Evolutionary conservation across 495 filamentous ascomycete species (phyloP), one percentile per base, ranked within the genome.

Genomic region (Hypomontagnella submonticulosa): DNA sequence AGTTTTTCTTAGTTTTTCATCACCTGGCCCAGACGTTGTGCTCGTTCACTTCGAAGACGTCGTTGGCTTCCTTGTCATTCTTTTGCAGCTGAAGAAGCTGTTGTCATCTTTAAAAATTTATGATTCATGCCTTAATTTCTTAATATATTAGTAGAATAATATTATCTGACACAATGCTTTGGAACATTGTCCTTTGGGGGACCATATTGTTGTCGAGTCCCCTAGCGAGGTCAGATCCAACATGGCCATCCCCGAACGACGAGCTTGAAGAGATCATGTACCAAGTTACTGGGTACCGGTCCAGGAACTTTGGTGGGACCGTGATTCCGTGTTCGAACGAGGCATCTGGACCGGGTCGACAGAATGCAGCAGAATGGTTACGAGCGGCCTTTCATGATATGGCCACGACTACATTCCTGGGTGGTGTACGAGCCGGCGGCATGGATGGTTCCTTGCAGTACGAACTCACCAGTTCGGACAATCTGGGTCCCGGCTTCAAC

Each of bases 181-280:
- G 63, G 60, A 40, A 27, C n/a, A 30, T 48, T 12, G 12, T 52
- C 12, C 51, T 38, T 41, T 68, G 62, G 60, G 48, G 59, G 18
- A 40, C 55, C 16, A 23, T 70, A 53, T 42, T 70, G 10, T 67
- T 42, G 10, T 53, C 66, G 10, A 60, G 42, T 34, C 40, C 41
- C 43, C 34, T 70, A 13, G 34, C 53, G 37, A 59, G 32, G 27
- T 77, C 82, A 5, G 79, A 81, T 58, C 83, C 83, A 34, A 88
- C 85, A 73, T 88, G 86, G 86, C 86, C 86, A 4, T 77, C 83
- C 5, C 70, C 78, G 0, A 81, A 80, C 4, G 86, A 88, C 63
- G 85, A 88, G 73, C 75, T 88, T 67, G 85, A 88, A 71, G 85
- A 87, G 73, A 84, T 88, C 55, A 81, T 87, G 75, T 84, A 82